phyloP scores from a whole-genome alignment of 495 filamentous ascomycete genomes.

The Penicillium waksmanii region DNA sequence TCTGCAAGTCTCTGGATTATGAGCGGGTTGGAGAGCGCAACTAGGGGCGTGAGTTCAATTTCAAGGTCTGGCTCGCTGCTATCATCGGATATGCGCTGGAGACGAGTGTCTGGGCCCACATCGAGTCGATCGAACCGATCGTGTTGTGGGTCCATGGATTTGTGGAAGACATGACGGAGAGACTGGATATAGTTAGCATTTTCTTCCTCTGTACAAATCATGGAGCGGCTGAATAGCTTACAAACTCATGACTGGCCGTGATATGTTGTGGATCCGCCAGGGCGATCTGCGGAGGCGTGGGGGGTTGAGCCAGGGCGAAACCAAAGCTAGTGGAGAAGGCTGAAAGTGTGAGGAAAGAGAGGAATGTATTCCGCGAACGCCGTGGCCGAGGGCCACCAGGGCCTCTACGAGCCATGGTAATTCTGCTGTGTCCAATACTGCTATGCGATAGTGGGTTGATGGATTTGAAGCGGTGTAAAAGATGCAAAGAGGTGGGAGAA shows the following conservation, averaged over 20 bases:
- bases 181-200: slow-evolving; percentile 53
- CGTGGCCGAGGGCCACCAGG: not conserved
- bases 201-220: not conserved
- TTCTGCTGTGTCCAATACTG: not conserved
- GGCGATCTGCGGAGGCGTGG: not conserved
- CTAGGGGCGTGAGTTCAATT: slow-evolving; percentile 35
- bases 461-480: not conserved
- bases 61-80: slow-evolving; percentile 47
- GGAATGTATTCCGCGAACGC: not conserved
- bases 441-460: not conserved
- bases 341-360: not conserved
- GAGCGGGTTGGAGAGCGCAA: slow-evolving; percentile 61
- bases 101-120: slow-evolving; percentile 62
- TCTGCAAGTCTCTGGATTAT: slow-evolving; percentile 82
- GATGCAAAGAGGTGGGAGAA: not conserved
- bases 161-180: slow-evolving; percentile 88
- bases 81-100: slow-evolving; percentile 70
- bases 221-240: slow-evolving; percentile 26
- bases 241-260: slow-evolving; percentile 41
- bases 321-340: not conserved
- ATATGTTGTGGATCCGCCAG: not conserved
- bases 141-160: slow-evolving; percentile 63
- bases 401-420: not conserved
- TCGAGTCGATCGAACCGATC: slow-evolving; percentile 75
- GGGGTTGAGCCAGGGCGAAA: not conserved